These are phyloP conservation scores for Trametes polyzona DNA, from an alignment of 1,284 basidiomycete species.

Conservation along the genomic window DNA sequence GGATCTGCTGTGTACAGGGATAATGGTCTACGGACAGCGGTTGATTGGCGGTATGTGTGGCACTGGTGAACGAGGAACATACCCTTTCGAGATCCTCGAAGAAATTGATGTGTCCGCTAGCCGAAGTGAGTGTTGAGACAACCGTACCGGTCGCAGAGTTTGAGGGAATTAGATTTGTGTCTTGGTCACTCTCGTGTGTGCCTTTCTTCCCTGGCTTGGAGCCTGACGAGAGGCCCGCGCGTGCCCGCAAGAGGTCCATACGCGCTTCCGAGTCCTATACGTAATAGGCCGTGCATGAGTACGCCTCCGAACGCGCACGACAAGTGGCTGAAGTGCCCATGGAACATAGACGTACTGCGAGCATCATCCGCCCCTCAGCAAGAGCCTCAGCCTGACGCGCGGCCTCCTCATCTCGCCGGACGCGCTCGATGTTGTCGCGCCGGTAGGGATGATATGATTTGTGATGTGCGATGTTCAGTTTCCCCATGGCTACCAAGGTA, in stretches of 20 bases:
- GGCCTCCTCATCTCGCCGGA: conserved; percentile 79
- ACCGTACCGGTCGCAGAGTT: conserved; percentile 24
- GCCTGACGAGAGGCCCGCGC: conserved; percentile 48
- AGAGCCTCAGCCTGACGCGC: conserved; percentile 65
- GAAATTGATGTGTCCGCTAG: conserved; percentile 71
- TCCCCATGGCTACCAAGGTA: no score
- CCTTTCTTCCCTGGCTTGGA: conserved; percentile 44
- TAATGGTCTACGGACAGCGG: conserved; percentile 34
- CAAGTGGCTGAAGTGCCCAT: background rate
- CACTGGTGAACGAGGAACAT: background rate
- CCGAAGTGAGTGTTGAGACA: conserved; percentile 44
- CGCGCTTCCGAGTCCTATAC: conserved; percentile 77
- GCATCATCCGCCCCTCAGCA: conserved; percentile 70
- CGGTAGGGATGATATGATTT: conserved; percentile 90
- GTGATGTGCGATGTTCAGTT: conserved; percentile 86
- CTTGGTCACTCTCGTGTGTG: conserved; percentile 44
- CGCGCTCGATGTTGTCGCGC: conserved; percentile 81
- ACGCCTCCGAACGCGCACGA: background rate
- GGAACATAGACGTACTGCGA: conserved; percentile 57
- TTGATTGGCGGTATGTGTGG: background rate
- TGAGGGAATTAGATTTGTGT: no score
- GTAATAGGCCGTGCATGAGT: no score
- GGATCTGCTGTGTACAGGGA: conserved; percentile 46
- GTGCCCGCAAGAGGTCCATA: conserved; percentile 66
- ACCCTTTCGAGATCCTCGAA: conserved; percentile 78